Evolutionary conservation across 1,139 yeast genomes (phyloP).

Genomic region (Geotrichum siamense): DNA sequence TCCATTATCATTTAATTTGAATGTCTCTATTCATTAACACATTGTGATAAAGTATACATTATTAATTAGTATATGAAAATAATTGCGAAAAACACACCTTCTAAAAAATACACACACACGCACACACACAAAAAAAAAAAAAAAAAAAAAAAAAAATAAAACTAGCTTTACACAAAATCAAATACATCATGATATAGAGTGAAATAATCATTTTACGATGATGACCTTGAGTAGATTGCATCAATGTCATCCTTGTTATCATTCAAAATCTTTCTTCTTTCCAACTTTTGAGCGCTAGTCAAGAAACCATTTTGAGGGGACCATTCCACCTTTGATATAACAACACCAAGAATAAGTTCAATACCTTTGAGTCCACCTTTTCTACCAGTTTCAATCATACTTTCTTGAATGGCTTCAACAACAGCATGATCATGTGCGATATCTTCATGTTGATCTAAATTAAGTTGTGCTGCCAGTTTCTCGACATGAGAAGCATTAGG

Average conservation of each 20-base stretch:
- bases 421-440: constrained; percentile 55
- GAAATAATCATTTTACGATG: too few species aligned
- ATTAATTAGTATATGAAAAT: too few species aligned
- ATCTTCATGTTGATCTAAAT: constrained; percentile 46
- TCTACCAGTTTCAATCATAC: constrained; percentile 68
- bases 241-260: constrained; percentile 36
- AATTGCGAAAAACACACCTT: not conserved
- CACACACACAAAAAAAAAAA: too few species aligned
- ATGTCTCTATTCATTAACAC: too few species aligned
- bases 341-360: constrained; percentile 75
- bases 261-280: constrained; percentile 81
- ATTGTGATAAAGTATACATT: too few species aligned
- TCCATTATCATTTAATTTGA: too few species aligned
- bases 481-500: constrained; percentile 68
- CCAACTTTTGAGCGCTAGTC: constrained; percentile 93
- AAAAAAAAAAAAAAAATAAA: not conserved
- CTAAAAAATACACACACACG: not conserved
- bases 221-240: constrained; percentile 2
- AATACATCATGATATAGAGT: too few species aligned
- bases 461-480: constrained; percentile 49
- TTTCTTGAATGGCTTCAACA: constrained; percentile 46
- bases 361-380: constrained; percentile 77
- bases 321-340: constrained; percentile 87
- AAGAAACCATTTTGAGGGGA: constrained; percentile 93
- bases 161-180: not conserved